Base-by-base conservation (phyloP, 2,329 filamentous ascomycete species). In the Fusarium sp. region DNA sequence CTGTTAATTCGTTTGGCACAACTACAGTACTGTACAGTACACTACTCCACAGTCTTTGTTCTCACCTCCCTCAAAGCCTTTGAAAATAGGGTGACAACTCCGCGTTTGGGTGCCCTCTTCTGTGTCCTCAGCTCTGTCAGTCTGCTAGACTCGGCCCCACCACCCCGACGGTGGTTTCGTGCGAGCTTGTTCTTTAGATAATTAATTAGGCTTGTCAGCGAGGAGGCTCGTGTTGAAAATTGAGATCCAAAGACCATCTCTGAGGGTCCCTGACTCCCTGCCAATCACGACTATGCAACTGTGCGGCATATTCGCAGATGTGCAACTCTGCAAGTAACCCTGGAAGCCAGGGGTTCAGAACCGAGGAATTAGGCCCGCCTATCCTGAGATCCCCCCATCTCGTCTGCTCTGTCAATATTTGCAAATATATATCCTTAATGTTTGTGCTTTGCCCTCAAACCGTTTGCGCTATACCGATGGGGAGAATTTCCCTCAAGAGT, bases 321-420 rank as follows among this genome's bases (percentile, higher is more conserved):
- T 43, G 26, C n/a, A 70, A 72, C 68, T 65, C 56, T 64, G 63
- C 62, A 70, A 55, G 26, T 25, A 73, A 69, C 68, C 66, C 58
- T 64, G 63, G 64, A 66, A 53, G 62, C 61, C 71, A 67, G 69
- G 69, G 71, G 60, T 59, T 60, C 58, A 59, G 64, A 72, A 60
- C 71, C 69, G 71, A 75, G 73, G 73, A 64, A 68, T 64, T 62
- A 75, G 73, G 71, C 64, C 71, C 71, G 71, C 58, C 72, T 74
- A 68, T 69, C 71, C 72, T 65, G 51, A 55, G 58, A 63, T 60
- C 58, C 48, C 57, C 34, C 34, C 34, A n/a, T n/a, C 34, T n/a
- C 10, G 46, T 54, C 57, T 74, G 39, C 63, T 55, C 56, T 51
- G 55, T 50, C 51, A 69, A 48, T 28, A 55, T 65, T 28, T 28